Percentiles rank a stretch among this genome's conserved stretches.
Conservation (phyloP, 768 basidiomycete genomes). For the Calocybe indica region DNA sequence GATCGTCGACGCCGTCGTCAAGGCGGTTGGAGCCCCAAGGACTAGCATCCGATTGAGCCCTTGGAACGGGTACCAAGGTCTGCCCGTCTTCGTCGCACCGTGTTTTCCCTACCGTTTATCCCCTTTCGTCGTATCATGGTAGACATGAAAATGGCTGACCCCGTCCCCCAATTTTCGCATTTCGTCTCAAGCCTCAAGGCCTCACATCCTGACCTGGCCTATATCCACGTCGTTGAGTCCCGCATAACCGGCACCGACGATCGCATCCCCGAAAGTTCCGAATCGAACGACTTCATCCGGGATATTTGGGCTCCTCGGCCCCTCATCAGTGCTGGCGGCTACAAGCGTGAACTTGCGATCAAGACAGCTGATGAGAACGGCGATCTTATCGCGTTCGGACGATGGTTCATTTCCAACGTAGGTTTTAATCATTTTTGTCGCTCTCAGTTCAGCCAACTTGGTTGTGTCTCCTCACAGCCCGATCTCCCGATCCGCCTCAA, state of each 20-base stretch:
- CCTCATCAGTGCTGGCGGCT: slow-evolving; percentile 39
- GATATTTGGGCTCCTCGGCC: slow-evolving; percentile 36
- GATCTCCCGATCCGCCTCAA: slow-evolving; percentile 33
- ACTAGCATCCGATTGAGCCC: slow-evolving; percentile 54
- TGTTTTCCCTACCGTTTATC: slow-evolving; percentile 22
- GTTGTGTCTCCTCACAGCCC: slow-evolving; percentile 23
- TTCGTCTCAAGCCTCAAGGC: slow-evolving; percentile 33
- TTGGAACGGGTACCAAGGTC: slow-evolving; percentile 28
- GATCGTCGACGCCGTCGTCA: slow-evolving; percentile 42
- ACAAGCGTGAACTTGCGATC: slow-evolving; percentile 33
- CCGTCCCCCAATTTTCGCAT: slow-evolving; percentile 48
- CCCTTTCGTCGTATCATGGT: slow-evolving; percentile 19
- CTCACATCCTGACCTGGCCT: slow-evolving; percentile 39
- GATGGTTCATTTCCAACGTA: slow-evolving; percentile 27
- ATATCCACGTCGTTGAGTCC: slow-evolving; percentile 46
- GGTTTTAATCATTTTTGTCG: slow-evolving; percentile 5
- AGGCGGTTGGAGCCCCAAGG: slow-evolving; percentile 48
- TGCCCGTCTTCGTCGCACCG: not conserved
- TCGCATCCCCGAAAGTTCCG: slow-evolving; percentile 4
- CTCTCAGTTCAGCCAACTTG: not conserved
- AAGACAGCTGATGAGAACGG: slow-evolving; percentile 25
- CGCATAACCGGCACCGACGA: slow-evolving; percentile 14
- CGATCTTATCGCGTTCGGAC: slow-evolving; percentile 23
- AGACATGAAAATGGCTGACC: slow-evolving; percentile 52
- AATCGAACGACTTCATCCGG: slow-evolving; percentile 39